Evolutionary conservation across 2,329 filamentous ascomycete species (phyloP), one percentile per base, ranked within the genome.

Genomic region (Trichoderma polysporum): DNA sequence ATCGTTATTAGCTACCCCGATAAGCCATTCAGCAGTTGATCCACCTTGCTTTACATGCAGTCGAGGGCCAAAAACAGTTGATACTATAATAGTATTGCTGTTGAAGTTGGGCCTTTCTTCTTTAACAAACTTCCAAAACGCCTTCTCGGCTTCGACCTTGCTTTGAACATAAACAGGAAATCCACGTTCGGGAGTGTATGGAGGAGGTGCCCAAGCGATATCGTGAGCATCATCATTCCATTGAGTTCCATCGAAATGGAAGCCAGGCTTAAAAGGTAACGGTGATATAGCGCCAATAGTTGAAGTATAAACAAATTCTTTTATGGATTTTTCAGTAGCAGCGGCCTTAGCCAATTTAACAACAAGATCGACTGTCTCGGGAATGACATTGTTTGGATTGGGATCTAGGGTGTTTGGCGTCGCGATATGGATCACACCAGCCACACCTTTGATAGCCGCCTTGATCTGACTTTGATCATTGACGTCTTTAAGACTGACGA

Each of bases 281-380:
- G 12, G 31, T 17, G 27, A 31, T 77, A 77, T 25, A 74, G 77
- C 71, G 1, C 71, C 68, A 0, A 75, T 73, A 0, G 78, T 80
- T n/a, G 76, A 78, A 0, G 80, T 81, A 39, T 79, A 69, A 8
- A 82, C 79, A 33, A 82, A 76, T 4, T 78, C 73, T 61, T 74
- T 76, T 2, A 83, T 71, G 13, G 57, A 60, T 71, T 71, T 0
- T 75, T 69, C 31, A 76, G 70, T 7, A 63, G 68, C 7, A 70
- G 69, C 1, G 78, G 78, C 71, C 12, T 75, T 69, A 15, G 80
- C 70, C 10, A 78, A 62, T 19, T 69, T 66, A 3, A 67, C 56
- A 0, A 74, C 69, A 41, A 73, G 74, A 0, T 68, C 53, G 3
- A 81, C 60, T 9, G 73, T 73, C 5, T 62, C 53, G 3, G 77